phyloP scores from a whole-genome alignment of 2,329 filamentous ascomycete species.

The Trichoderma aggressivum region DNA sequence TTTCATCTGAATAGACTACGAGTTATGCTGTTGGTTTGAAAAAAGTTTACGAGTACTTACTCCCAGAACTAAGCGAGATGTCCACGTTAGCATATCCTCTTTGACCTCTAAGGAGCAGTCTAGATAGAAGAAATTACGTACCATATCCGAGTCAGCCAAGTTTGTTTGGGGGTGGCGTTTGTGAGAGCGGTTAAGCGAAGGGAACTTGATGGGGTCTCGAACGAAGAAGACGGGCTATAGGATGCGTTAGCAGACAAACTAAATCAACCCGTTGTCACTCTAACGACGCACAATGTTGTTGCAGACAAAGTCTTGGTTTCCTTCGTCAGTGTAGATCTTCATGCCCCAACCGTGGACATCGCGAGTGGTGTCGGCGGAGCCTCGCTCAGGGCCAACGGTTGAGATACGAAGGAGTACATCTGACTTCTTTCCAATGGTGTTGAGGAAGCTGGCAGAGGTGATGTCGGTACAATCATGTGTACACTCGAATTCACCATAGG shows the following conservation, averaged over 20 bases:
- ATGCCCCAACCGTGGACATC: constrained; percentile 66
- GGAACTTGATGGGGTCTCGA: constrained; percentile 47
- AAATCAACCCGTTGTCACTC: background rate
- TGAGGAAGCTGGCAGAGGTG: constrained; percentile 53
- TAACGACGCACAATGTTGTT: constrained; percentile 55
- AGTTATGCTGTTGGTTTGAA: constrained; percentile 15
- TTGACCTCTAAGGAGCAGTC: background rate
- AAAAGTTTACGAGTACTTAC: background rate
- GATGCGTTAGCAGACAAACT: background rate
- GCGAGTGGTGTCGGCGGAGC: constrained; percentile 62
- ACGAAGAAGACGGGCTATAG: constrained; percentile 47
- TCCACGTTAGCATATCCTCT: background rate
- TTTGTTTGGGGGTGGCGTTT: constrained; percentile 44
- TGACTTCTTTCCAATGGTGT: constrained; percentile 49
- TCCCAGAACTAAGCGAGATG: constrained; percentile 3
- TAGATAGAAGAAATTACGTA: background rate
- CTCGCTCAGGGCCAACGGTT: constrained; percentile 64
- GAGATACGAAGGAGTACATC: constrained; percentile 64
- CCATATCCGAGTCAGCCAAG: constrained; percentile 42
- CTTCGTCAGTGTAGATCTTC: constrained; percentile 61
- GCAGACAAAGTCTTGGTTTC: constrained; percentile 61
- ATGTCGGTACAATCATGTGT: constrained; percentile 44
- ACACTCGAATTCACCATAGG: constrained; percentile 56
- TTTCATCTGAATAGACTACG: background rate
- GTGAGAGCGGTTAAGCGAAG: constrained; percentile 43